These are phyloP conservation scores for Hymenoscyphus fraxineus DNA, from an alignment of 2,329 filamentous ascomycete genomes.

Conservation along the genomic window DNA sequence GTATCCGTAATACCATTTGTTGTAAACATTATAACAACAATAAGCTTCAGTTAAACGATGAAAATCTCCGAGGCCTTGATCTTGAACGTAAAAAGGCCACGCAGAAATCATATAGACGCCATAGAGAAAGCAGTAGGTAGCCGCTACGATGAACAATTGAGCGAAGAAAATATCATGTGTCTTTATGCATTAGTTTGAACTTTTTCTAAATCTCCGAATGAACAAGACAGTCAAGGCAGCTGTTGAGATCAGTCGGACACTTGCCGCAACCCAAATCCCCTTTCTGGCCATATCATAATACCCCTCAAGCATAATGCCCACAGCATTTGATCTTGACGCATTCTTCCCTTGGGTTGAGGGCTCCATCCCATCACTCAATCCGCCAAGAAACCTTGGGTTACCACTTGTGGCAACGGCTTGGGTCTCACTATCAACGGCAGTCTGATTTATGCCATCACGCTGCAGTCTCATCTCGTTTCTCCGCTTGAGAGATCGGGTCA, in stretches of 20 bases:
- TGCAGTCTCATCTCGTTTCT: conserved; percentile 39
- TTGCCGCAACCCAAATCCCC: conserved; percentile 30
- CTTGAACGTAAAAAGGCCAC: no score
- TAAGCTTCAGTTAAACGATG: no score
- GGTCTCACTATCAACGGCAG: conserved; percentile 29
- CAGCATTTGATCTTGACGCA: conserved; percentile 24
- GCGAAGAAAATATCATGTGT: not conserved
- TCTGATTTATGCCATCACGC: conserved; percentile 31
- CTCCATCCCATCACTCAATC: conserved; percentile 22
- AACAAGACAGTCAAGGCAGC: conserved; percentile 5
- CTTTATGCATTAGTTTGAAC: not conserved
- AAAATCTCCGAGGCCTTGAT: no score
- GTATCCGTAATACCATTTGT: no score
- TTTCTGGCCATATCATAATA: conserved; percentile 32
- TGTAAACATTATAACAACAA: no score
- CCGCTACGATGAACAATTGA: not conserved
- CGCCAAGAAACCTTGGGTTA: conserved; percentile 25
- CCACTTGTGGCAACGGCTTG: conserved; percentile 26
- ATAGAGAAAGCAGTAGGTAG: not conserved
- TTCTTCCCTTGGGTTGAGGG: conserved; percentile 19
- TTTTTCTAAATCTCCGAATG: conserved; percentile 7
- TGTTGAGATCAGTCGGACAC: conserved; percentile 19
- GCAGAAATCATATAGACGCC: not conserved
- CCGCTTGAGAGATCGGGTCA: conserved; percentile 55
- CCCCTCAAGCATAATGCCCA: conserved; percentile 33